Evolutionary conservation across 495 filamentous ascomycete genomes (phyloP).

Genomic region (Bathelium albidoporum): DNA sequence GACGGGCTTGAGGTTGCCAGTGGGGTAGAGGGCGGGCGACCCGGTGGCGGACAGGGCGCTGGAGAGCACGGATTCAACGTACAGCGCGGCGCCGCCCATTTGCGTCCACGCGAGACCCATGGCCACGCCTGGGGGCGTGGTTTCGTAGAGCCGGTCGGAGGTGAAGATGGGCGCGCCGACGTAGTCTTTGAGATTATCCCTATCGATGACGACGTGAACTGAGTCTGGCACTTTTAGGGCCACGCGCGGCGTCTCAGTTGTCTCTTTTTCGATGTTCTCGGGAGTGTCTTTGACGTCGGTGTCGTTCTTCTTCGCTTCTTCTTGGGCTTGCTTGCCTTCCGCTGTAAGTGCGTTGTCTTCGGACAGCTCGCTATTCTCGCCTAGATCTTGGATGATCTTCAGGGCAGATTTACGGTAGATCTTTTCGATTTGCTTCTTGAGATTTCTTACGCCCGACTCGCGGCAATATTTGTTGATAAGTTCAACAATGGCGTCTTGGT

Average conservation of each 20-base stretch:
- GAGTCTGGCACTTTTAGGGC: conserved; percentile 76
- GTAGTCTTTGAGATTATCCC: conserved; percentile 91
- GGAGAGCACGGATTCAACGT: conserved; percentile 94
- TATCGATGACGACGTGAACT: conserved; percentile 79
- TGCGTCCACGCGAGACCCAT: conserved; percentile 99
- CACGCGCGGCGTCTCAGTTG: conserved; percentile 63
- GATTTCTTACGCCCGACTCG: conserved; percentile 90
- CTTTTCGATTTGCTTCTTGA: conserved; percentile 99
- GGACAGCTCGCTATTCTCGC: conserved; percentile 74
- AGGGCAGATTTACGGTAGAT: conserved; percentile 95
- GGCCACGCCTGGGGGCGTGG: conserved; percentile 88
- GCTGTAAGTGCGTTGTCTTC: conserved; percentile 79
- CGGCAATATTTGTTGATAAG: conserved; percentile 98
- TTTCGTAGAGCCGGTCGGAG: conserved; percentile 88
- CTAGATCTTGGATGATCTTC: conserved; percentile 92
- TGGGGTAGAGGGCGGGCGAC: conserved; percentile 71
- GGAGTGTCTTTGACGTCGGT: conserved; percentile 49
- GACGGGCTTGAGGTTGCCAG: conserved; percentile 87
- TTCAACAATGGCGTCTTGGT: conserved; percentile 79
- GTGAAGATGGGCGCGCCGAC: conserved; percentile 95
- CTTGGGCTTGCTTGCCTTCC: conserved; percentile 73
- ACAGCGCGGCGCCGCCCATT: conserved; percentile 92
- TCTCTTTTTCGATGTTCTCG: conserved; percentile 54
- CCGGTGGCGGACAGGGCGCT: conserved; percentile 59
- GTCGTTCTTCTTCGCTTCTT: conserved; percentile 54